Base-by-base conservation (phyloP, 306 rosid genomes). In the Dryas octopetala region DNA sequence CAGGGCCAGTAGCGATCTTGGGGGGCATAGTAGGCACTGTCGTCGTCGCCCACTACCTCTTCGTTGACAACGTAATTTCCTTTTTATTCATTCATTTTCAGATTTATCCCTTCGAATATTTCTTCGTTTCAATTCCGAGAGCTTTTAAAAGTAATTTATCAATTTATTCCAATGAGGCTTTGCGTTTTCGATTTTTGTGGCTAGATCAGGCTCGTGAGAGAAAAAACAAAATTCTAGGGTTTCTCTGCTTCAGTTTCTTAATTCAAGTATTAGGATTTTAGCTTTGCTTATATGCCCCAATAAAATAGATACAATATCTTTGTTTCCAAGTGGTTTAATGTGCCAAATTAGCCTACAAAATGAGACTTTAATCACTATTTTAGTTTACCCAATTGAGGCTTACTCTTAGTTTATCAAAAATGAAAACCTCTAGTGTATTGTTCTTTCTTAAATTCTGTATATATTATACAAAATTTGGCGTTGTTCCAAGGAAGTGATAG, bases 21-120 rank as follows among this genome's bases (percentile, higher is more conserved):
- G 97, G 88, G 57, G 99, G 93, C 43, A 68, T 92, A 55, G 88
- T 90, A 14, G 93, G 72, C 43, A 7, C 92, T 54, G 74, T 88
- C 28, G 87, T 85, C 43, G 82, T 74, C 46, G 88, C 85, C 10
- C 79, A 88, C 74, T 59, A 58, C 71, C 50, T 88, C 85, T 76
- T 88, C 78, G 68, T 89, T 65, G 76, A 76, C 4, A 78, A 74
- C 71, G 86, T 83, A 78, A 82, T n/a, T 49, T 9, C 43, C 26
- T 1, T 5, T 26, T 50, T 4, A 60, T 7, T 12, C 32, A 17
- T 1, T 45, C 23, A n/a, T 26, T 11, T 59, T 28, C 17, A 14
- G 59, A 16, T 63, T 41, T 26, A 63, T 17, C 23, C 15, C 7
- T 43, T 63, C 5, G 19, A 26, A 5, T 1, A 3, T 55, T 57